These are phyloP conservation scores for Polygonum aviculare DNA, from an alignment of 148 eudicot species.

Conservation along the genomic window DNA sequence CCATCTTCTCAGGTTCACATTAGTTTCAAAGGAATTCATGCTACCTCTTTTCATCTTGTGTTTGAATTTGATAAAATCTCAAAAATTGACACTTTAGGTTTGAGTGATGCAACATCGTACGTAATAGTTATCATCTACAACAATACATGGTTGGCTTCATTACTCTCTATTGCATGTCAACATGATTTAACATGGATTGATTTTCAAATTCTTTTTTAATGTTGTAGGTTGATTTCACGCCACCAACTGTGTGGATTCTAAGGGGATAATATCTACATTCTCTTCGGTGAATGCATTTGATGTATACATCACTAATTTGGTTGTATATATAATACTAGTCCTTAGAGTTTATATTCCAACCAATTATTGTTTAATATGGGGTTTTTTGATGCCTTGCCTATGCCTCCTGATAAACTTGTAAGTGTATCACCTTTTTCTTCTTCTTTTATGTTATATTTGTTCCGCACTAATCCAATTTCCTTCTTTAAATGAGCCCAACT, in stretches of 20 bases:
- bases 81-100: not conserved
- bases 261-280: not conserved
- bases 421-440: constrained; percentile 15
- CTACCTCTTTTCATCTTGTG: not conserved
- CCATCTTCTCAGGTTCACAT: not conserved
- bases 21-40: not conserved
- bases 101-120: not conserved
- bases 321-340: not conserved
- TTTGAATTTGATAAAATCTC: not conserved
- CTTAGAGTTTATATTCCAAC: not conserved
- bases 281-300: not conserved
- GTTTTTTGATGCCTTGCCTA: constrained; percentile 77
- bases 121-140: not conserved
- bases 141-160: not conserved
- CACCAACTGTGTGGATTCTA: not conserved
- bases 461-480: not conserved
- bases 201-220: not conserved
- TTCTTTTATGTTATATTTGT: not conserved
- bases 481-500: not conserved
- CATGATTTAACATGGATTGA: not conserved
- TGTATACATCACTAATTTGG: not conserved
- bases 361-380: constrained; percentile 39
- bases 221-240: constrained; percentile 3
- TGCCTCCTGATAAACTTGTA: constrained; percentile 78
- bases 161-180: not conserved